Evolutionary conservation across 2,329 filamentous ascomycete species (phyloP).

Genomic region (Cytospora chrysosperma): DNA sequence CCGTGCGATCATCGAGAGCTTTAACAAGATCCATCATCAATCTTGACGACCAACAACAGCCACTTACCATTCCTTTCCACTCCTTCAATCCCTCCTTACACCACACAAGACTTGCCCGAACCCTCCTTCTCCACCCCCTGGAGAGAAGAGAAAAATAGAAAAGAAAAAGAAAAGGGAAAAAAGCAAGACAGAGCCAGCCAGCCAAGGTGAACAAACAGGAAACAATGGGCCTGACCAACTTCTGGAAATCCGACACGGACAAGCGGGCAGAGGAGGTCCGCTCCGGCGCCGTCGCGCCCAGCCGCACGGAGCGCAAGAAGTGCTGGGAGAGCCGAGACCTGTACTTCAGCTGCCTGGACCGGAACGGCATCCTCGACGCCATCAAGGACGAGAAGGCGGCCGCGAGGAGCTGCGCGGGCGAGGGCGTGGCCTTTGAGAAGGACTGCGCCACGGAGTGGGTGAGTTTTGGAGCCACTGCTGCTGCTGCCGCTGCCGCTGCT

Average conservation of each 20-base stretch:
- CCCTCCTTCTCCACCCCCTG: too few species aligned
- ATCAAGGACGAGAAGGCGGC: conserved; percentile 43
- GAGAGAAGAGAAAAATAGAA: too few species aligned
- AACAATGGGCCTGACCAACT: conserved; percentile 51
- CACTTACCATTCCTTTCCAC: too few species aligned
- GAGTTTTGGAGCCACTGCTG: too few species aligned
- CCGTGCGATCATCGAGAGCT: conserved; percentile 17
- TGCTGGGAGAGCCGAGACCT: conserved; percentile 90
- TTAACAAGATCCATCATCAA: too few species aligned
- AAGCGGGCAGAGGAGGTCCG: conserved; percentile 56
- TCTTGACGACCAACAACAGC: not conserved
- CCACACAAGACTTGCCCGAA: not conserved
- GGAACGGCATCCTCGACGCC: conserved; percentile 74
- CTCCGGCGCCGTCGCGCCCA: conserved; percentile 69
- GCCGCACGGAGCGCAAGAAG: conserved; percentile 72
- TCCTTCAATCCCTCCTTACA: not conserved
- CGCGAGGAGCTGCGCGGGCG: conserved; percentile 39
- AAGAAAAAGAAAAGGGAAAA: too few species aligned
- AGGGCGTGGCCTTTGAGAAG: conserved; percentile 65
- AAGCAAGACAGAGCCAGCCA: conserved; percentile 6
- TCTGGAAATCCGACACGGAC: conserved; percentile 36
- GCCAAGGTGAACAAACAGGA: conserved; percentile 9
- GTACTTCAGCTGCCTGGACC: conserved; percentile 87
- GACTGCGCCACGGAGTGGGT: conserved; percentile 93
- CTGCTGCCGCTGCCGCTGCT: too few species aligned